Base-by-base conservation (phyloP, 129 eudicot genomes). In the Flaveria bidentis region DNA sequence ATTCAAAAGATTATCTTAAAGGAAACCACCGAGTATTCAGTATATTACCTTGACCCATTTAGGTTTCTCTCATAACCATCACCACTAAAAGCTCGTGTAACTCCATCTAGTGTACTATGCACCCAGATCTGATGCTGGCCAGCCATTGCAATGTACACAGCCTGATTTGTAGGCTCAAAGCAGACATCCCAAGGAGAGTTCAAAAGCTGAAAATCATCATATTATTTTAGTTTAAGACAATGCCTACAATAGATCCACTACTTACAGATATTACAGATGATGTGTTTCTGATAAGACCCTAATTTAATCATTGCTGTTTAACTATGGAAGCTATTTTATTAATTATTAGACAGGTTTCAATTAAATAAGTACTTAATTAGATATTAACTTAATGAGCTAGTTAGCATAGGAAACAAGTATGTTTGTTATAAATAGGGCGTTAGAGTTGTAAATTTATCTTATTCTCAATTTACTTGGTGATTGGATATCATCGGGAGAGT, bases 131-230 rank as follows among this genome's bases (percentile, higher is more conserved):
- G 98, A 87, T 94, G 98, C 79, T 89, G 98, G 22, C 98, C 98
- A 61, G 98, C 97, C 97, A 94, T 91, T 84, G 98, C 98, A 42
- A 94, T 91, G 83, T 91, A 94, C 69, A 91, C 93, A 63, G 44
- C 81, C 79, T 91, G 96, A 72, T 82, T 91, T 28, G 73, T 81
- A 42, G 98, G 93, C 71, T 94, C 93, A 73, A 87, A 94, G 88
- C 98, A 91, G 56, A 94, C 90, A 87, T 94, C 98, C 98, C 98
- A 94, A 10, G 98, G 98, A 85, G 98, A 94, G 75, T 94, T 94
- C 56, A 94, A 90, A 79, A 94, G 97, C 98, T 94, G 93, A 66
- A 87, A 86, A 82, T 76, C 56, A 81, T 69, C 57, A 58, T 52
- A 28, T 18, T 18, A 47, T 23, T 55, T 64, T 64, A 63, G 66